Evolutionary conservation across 345 rosid species (phyloP).

Genomic region (Aethionema arabicum): DNA sequence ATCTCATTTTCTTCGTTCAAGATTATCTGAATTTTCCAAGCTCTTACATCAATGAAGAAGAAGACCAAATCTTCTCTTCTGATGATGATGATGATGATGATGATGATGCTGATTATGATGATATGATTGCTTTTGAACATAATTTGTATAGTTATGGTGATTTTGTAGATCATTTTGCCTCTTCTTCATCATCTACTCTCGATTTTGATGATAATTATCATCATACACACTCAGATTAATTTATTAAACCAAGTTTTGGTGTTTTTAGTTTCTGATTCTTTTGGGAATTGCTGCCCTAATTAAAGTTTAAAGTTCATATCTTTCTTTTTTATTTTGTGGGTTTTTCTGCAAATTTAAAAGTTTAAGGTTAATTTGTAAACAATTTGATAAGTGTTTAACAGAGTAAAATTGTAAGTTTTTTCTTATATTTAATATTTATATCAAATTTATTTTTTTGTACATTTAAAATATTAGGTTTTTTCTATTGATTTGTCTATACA

Average conservation of each 20-base stretch:
- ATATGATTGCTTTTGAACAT: slow-evolving; percentile 7
- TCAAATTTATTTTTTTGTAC: too few species aligned
- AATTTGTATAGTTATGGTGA: slow-evolving; percentile 10
- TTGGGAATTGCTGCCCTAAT: background rate
- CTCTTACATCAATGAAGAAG: slow-evolving; percentile 42
- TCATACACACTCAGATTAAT: slow-evolving; percentile 44
- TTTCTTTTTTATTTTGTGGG: background rate
- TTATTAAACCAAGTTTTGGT: slow-evolving; percentile 2
- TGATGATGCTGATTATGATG: slow-evolving; percentile 22
- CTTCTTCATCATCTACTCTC: slow-evolving; percentile 35
- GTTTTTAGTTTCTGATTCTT: slow-evolving; percentile 21
- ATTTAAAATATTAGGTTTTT: too few species aligned
- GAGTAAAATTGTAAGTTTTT: too few species aligned
- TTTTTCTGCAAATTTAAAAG: background rate
- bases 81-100: slow-evolving; percentile 10
- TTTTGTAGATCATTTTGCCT: slow-evolving; percentile 11
- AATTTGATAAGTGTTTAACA: too few species aligned
- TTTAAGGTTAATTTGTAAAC: too few species aligned
- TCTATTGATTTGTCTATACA: too few species aligned
- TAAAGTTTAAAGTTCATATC: too few species aligned
- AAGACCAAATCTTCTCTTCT: slow-evolving; percentile 31
- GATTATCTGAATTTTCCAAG: slow-evolving; percentile 59
- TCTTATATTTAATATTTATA: too few species aligned
- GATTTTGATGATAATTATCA: slow-evolving; percentile 38
- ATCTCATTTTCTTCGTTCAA: slow-evolving; percentile 53